phyloP scores from a whole-genome alignment of 805 yeast genomes.

The Debaryomyces prosopidis region DNA sequence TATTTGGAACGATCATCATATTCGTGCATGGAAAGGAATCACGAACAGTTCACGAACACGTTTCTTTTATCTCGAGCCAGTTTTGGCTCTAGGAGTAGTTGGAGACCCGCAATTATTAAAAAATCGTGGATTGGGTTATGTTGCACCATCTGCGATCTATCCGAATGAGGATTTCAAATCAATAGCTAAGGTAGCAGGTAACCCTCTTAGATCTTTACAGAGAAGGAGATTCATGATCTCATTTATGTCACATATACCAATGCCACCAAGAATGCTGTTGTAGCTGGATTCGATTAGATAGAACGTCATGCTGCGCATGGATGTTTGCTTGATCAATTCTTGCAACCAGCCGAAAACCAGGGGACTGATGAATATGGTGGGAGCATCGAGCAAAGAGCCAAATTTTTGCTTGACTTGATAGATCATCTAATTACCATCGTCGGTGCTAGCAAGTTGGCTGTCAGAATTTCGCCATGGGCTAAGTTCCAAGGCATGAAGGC shows the following conservation, averaged over 20 bases:
- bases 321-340: constrained; percentile 37
- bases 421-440: constrained; percentile 35
- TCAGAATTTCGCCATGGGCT: constrained; percentile 39
- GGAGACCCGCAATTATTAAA: constrained; percentile 25
- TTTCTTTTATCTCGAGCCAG: constrained; percentile 47
- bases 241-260: constrained; percentile 19
- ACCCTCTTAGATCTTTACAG: constrained; percentile 16
- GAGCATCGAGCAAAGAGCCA: constrained; percentile 37
- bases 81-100: constrained; percentile 54
- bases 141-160: constrained; percentile 17
- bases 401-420: constrained; percentile 30
- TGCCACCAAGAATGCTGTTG: constrained; percentile 30
- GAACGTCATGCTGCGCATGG: constrained; percentile 46
- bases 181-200: constrained; percentile 17
- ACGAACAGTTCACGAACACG: constrained; percentile 46
- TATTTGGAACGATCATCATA: constrained; percentile 49
- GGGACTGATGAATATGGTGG: constrained; percentile 38
- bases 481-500: constrained; percentile 29
- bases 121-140: constrained; percentile 16
- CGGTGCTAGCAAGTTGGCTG: constrained; percentile 34
- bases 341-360: constrained; percentile 30
- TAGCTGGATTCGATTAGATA: constrained; percentile 40
- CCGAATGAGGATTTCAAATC: constrained; percentile 14
- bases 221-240: constrained; percentile 20
- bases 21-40: constrained; percentile 49